Conservation (phyloP, 169 alveolate genomes). For the Plasmodium cynomolgi region DNA sequence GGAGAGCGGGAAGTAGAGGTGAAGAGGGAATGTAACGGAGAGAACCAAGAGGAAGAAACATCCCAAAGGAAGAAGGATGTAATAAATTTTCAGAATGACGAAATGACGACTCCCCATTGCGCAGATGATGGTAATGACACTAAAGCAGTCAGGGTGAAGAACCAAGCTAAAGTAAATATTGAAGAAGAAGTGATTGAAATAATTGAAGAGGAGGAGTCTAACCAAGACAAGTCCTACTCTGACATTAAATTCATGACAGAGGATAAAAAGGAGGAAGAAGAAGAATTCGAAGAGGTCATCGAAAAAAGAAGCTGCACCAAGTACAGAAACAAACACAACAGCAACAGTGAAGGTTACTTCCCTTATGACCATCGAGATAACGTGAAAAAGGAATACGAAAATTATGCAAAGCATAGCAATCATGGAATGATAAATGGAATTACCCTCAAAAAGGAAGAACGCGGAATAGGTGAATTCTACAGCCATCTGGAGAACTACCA, state of each 20-base stretch:
- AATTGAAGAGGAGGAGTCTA: slow-evolving; percentile 10
- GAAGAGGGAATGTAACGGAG: neutral
- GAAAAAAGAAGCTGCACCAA: slow-evolving; percentile 3
- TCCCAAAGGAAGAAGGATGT: neutral
- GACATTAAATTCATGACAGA: neutral
- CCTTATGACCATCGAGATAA: neutral
- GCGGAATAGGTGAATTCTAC: neutral
- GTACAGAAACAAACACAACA: slow-evolving; percentile 11
- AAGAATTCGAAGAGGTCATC: slow-evolving; percentile 13
- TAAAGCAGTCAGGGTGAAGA: neutral
- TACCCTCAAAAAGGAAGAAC: neutral
- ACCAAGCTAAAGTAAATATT: neutral
- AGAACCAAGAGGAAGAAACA: neutral
- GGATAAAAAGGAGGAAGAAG: neutral
- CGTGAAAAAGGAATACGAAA: neutral
- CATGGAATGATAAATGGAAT: neutral
- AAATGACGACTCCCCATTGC: neutral
- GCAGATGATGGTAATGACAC: neutral
- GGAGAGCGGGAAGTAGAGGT: neutral
- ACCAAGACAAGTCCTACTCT: neutral
- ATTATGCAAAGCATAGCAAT: neutral
- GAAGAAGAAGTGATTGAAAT: neutral
- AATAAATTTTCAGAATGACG: neutral
- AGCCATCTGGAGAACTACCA: neutral
- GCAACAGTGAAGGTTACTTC: neutral